Conservation (phyloP, 345 rosid genomes). For the Eucalyptus marginata region DNA sequence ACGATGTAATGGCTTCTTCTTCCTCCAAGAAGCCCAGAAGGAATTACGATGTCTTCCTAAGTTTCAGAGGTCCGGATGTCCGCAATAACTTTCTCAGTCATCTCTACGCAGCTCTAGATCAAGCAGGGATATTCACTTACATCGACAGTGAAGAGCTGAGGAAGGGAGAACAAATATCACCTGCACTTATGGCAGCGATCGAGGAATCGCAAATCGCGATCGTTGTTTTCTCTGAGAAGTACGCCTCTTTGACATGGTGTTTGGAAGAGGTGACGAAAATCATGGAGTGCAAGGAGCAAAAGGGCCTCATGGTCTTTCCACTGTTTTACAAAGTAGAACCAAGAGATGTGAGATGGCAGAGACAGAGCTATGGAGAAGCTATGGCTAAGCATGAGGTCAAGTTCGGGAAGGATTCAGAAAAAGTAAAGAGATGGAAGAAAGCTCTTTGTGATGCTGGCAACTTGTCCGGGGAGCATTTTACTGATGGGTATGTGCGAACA, state of each 20-base stretch:
- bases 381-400: too few species aligned
- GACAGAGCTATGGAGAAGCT: too few species aligned
- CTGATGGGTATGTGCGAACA: too few species aligned
- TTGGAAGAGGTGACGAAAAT: neutral
- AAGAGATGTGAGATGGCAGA: too few species aligned
- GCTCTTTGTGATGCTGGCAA: accelerated
- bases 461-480: too few species aligned
- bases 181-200: too few species aligned
- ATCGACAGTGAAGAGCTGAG: accelerated
- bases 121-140: neutral
- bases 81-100: neutral
- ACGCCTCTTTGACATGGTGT: neutral
- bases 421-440: too few species aligned
- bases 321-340: too few species aligned
- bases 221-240: neutral
- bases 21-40: neutral
- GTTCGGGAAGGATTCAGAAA: too few species aligned
- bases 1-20: neutral
- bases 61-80: neutral
- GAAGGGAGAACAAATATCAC: too few species aligned
- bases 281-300: neutral
- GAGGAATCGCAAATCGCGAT: neutral
- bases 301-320: too few species aligned
- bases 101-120: neutral
- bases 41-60: neutral